phyloP scores from a whole-genome alignment of 805 yeast genomes.

The Wickerhamomyces rabaulensis region DNA sequence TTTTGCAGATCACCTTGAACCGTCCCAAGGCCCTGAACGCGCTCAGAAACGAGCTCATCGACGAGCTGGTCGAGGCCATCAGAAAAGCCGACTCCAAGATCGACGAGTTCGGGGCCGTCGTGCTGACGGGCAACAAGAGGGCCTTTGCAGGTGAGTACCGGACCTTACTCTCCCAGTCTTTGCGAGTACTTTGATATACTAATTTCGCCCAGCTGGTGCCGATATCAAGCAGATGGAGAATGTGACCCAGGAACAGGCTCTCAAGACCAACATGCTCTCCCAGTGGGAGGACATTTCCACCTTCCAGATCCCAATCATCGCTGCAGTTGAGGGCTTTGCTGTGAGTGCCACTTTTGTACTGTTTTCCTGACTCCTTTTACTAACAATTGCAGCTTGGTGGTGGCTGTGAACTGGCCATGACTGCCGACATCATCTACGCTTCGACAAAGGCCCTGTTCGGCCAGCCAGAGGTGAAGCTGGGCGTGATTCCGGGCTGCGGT shows the following conservation, averaged over 20 bases:
- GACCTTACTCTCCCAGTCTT: neutral
- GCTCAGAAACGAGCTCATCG: slow-evolving; percentile 13
- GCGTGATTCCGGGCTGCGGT: slow-evolving; percentile 48
- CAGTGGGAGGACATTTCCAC: slow-evolving; percentile 34
- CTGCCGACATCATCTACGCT: slow-evolving; percentile 43
- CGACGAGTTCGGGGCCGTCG: slow-evolving; percentile 41
- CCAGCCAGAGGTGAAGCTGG: slow-evolving; percentile 50
- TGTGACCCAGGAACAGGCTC: slow-evolving; percentile 31
- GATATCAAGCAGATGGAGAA: slow-evolving; percentile 47
- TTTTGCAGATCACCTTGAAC: slow-evolving; percentile 20
- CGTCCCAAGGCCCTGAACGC: slow-evolving; percentile 26
- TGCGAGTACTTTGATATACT: neutral
- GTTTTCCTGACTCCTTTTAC: neutral
- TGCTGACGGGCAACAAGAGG: slow-evolving; percentile 39
- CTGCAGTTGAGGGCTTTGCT: slow-evolving; percentile 51
- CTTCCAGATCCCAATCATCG: slow-evolving; percentile 43
- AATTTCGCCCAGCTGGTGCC: slow-evolving; percentile 39
- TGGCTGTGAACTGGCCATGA: slow-evolving; percentile 52
- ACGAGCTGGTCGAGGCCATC: slow-evolving; percentile 19
- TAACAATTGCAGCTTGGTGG: slow-evolving; percentile 36
- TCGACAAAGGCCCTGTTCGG: slow-evolving; percentile 45
- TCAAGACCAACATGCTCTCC: slow-evolving; percentile 30
- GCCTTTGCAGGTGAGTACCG: slow-evolving; percentile 36
- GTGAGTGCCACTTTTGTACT: neutral
- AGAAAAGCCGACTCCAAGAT: slow-evolving; percentile 14